Percentiles rank a stretch among this genome's conserved stretches.
Evolutionary conservation across 129 eudicot genomes (phyloP).

Genomic region (Scalesia atractyloides): DNA sequence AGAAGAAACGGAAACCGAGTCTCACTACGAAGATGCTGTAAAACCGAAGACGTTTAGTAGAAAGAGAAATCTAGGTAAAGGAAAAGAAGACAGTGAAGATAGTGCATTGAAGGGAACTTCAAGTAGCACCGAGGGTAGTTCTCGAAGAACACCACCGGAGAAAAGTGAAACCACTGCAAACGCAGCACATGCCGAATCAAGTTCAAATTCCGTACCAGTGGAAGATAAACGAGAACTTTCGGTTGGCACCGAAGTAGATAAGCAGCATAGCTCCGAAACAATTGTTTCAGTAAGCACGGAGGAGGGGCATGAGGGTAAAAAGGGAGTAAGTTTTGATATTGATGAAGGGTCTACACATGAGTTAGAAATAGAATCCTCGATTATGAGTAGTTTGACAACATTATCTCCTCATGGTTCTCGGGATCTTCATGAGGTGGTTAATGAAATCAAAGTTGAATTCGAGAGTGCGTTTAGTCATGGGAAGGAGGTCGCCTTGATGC

Average conservation of each 20-base stretch:
- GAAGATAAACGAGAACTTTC: slow-evolving; percentile 28
- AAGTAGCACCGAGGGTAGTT: slow-evolving; percentile 33
- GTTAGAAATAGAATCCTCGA: slow-evolving; percentile 59
- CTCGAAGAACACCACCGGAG: slow-evolving; percentile 38
- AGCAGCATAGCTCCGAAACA: slow-evolving; percentile 56
- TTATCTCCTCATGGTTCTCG: slow-evolving; percentile 75
- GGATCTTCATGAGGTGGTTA: slow-evolving; percentile 82
- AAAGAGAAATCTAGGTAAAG: slow-evolving; percentile 38
- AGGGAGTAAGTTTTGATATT: slow-evolving; percentile 71
- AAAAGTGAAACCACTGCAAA: slow-evolving; percentile 35
- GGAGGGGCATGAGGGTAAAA: slow-evolving; percentile 63
- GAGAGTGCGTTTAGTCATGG: slow-evolving; percentile 76
- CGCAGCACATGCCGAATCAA: slow-evolving; percentile 34
- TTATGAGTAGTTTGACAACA: slow-evolving; percentile 64
- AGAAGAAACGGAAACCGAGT: slow-evolving; percentile 88
- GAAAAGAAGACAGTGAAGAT: slow-evolving; percentile 22
- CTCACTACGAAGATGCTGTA: slow-evolving; percentile 40
- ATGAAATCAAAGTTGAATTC: slow-evolving; percentile 78
- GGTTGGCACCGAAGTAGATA: slow-evolving; percentile 45
- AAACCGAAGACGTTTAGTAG: slow-evolving; percentile 36
- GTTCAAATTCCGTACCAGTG: slow-evolving; percentile 28
- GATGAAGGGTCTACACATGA: slow-evolving; percentile 67
- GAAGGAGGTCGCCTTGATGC: slow-evolving; percentile 89
- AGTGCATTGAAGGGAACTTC: slow-evolving; percentile 29
- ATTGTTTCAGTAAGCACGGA: slow-evolving; percentile 48